Evolutionary conservation across 768 basidiomycete genomes (phyloP).

Genomic region (Termitomyces eurrhizus): DNA sequence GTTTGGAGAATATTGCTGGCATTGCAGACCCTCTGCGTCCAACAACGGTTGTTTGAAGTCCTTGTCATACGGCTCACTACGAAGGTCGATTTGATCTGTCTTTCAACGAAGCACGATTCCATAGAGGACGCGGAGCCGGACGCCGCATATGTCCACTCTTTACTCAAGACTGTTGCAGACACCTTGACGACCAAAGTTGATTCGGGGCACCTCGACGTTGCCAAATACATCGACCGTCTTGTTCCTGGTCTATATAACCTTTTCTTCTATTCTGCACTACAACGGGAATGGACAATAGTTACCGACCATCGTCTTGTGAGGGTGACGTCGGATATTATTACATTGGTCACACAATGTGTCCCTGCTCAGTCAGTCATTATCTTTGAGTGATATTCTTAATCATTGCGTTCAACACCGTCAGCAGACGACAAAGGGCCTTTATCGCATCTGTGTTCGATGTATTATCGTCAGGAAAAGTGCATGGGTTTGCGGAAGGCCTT

Average conservation of each 20-base stretch:
- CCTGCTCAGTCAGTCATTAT: conserved; percentile 54
- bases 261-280: conserved; percentile 40
- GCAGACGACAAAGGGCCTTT: conserved; percentile 66
- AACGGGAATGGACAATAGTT: conserved; percentile 26
- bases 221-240: conserved; percentile 75
- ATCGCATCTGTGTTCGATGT: conserved; percentile 47
- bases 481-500: conserved; percentile 51
- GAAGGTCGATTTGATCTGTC: conserved; percentile 71
- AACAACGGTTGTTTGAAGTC: conserved; percentile 77
- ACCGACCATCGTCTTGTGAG: conserved; percentile 50
- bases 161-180: conserved; percentile 66
- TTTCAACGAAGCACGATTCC: conserved; percentile 15
- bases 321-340: conserved; percentile 64
- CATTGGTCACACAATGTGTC: conserved; percentile 61
- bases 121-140: conserved; percentile 48
- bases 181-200: conserved; percentile 48
- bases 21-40: conserved; percentile 68
- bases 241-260: conserved; percentile 70
- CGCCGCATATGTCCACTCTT: conserved; percentile 84
- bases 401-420: conserved; percentile 3
- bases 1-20: conserved; percentile 67
- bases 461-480: conserved; percentile 50
- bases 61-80: conserved; percentile 74
- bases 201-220: conserved; percentile 63
- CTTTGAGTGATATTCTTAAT: background rate